Evolutionary conservation across 495 filamentous ascomycete species (phyloP), one percentile per base, ranked within the genome.

Genomic region (Elasticomyces elasticus): DNA sequence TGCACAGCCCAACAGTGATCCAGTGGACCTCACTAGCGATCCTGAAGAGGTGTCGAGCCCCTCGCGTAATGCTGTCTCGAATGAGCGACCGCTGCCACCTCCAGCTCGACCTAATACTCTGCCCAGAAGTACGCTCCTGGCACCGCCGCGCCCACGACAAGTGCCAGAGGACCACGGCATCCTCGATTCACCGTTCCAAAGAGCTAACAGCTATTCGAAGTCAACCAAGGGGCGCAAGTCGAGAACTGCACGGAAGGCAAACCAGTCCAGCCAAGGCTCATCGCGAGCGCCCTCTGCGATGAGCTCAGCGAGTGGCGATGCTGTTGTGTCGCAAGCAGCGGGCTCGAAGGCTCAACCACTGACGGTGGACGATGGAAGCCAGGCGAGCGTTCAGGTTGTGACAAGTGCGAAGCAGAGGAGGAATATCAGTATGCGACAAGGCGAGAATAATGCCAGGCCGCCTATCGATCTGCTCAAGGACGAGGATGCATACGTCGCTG

Each of bases 1-100:
- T 2, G 27, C 10, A 12, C 15, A 19, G 4, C 2, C 40, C 17
- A 40, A 23, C n/a, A 40, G 48, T 23, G 48, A 51, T 19, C 33
- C 48, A 9, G 48, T 51, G 17, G 48, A 51, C 20, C 33, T 51
- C 6, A 51, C 48, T n/a, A n/a, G n/a, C 17, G 17, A 20, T 19
- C 17, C 23, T 30, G 46, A 49, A 6, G 46, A 49, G n/a, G n/a
- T 31, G 28, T 38, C 24, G 42, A 45, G 24, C 5, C 42, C 6
- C 6, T 45, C 42, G 15, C n/a, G n/a, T n/a, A n/a, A n/a, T n/a
- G n/a, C n/a, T n/a, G n/a, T n/a, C n/a, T n/a, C n/a, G n/a, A n/a
- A n/a, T n/a, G n/a, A n/a, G n/a, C n/a, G n/a, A 15, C 35, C 15
- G 13, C 13, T 17, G 13, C 5, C 35, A 17, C 13, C 35, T 40